Conservation (phyloP, 2,329 filamentous ascomycete species). For the Penicillium sp. region DNA sequence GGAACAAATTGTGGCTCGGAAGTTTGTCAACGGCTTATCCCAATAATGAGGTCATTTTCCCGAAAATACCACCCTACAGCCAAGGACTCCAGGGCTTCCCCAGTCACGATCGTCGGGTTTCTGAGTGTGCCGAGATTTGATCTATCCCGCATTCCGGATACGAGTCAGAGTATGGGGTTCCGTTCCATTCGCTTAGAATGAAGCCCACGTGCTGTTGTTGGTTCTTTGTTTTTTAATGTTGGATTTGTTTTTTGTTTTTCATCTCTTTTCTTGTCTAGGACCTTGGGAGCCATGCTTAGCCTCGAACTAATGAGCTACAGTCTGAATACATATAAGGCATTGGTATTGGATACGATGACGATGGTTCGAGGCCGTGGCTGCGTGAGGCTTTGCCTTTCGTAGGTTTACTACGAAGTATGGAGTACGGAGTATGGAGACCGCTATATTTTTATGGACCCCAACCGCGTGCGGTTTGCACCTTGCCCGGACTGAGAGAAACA, state of each 20-base stretch:
- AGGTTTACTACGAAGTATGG: too few species aligned
- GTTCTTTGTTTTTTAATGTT: too few species aligned
- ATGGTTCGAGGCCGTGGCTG: too few species aligned
- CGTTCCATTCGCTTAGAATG: conserved; percentile 16
- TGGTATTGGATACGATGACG: too few species aligned
- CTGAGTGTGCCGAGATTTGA: conserved; percentile 6
- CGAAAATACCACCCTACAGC: neutral
- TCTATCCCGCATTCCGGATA: conserved; percentile 4
- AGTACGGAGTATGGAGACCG: neutral
- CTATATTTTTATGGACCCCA: neutral
- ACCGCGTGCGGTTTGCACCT: neutral
- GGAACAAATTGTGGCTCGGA: neutral
- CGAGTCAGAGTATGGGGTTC: neutral
- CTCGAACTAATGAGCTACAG: too few species aligned
- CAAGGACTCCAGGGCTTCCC: neutral
- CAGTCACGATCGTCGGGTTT: conserved; percentile 4
- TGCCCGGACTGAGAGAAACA: conserved; percentile 7
- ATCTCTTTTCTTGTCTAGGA: too few species aligned
- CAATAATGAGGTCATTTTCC: conserved; percentile 10
- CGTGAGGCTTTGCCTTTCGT: too few species aligned
- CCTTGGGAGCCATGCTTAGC: too few species aligned
- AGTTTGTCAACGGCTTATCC: neutral
- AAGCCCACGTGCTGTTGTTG: conserved; percentile 9
- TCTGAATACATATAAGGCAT: too few species aligned
- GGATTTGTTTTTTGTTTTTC: too few species aligned